phyloP scores from a whole-genome alignment of 257 asterid genomes.

The Primulina eburnea region DNA sequence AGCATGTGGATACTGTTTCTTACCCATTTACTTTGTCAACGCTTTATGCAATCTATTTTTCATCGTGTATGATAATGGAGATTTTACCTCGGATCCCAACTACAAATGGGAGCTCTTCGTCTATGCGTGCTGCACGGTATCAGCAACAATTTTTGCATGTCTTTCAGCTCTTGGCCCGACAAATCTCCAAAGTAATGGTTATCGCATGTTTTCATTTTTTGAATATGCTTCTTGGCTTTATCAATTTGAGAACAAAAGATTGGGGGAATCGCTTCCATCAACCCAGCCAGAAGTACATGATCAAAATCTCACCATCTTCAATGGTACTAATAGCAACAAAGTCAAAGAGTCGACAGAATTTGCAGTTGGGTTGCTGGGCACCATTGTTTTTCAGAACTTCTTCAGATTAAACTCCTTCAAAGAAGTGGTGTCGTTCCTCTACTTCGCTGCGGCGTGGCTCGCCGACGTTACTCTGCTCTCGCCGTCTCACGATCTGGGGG shows the following conservation, averaged over 20 bases:
- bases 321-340: not conserved
- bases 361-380: slow-evolving; percentile 18
- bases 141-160: no score
- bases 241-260: no score
- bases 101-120: no score
- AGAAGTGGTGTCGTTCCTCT: slow-evolving; percentile 25
- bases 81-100: not conserved
- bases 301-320: not conserved
- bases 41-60: not conserved
- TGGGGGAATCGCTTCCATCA: not conserved
- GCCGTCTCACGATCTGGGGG: slow-evolving; percentile 12
- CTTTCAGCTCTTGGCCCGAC: no score
- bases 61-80: not conserved
- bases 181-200: no score
- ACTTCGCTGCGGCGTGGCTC: slow-evolving; percentile 29
- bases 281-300: not conserved
- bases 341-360: slow-evolving; percentile 8
- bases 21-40: not conserved
- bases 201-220: no score
- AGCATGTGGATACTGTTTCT: not conserved
- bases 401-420: slow-evolving; percentile 17
- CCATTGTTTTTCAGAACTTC: slow-evolving; percentile 23
- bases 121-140: no score
- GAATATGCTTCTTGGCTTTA: no score
- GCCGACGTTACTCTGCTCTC: slow-evolving; percentile 14